Evolutionary conservation across 2,329 filamentous ascomycete genomes (phyloP).

Genomic region (Nothopassalora personata): DNA sequence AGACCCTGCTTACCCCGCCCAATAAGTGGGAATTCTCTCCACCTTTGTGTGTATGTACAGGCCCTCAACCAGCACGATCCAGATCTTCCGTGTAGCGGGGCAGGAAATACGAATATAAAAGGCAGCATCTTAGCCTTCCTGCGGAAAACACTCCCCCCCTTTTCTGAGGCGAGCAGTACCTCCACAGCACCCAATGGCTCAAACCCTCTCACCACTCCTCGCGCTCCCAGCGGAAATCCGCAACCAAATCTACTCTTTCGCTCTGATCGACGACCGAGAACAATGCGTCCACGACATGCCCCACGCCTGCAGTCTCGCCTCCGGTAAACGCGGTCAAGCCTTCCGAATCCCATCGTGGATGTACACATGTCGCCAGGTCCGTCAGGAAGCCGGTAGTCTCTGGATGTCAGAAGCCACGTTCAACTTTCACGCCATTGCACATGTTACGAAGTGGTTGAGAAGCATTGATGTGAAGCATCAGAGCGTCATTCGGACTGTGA

Average conservation of each 20-base stretch:
- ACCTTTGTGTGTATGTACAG: not conserved
- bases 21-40: not conserved
- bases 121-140: not conserved
- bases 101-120: not conserved
- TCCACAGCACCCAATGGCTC: not conserved
- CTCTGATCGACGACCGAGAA: not conserved
- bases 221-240: constrained; percentile 3
- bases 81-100: not conserved
- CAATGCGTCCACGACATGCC: constrained; percentile 3
- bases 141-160: too few relatives aligned
- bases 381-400: not conserved
- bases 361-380: not conserved
- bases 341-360: not conserved
- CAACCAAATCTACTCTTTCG: constrained; percentile 1
- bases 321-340: not conserved
- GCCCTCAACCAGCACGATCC: not conserved
- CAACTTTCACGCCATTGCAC: constrained; percentile 3
- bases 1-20: not conserved
- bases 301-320: not conserved
- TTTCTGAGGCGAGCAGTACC: not conserved
- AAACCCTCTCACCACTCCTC: not conserved
- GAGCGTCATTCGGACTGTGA: not conserved
- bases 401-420: constrained; percentile 2
- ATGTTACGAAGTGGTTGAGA: not conserved
- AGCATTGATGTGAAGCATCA: not conserved